Base-by-base conservation (phyloP, 129 eudicot species). In the Deinandra increscens region DNA sequence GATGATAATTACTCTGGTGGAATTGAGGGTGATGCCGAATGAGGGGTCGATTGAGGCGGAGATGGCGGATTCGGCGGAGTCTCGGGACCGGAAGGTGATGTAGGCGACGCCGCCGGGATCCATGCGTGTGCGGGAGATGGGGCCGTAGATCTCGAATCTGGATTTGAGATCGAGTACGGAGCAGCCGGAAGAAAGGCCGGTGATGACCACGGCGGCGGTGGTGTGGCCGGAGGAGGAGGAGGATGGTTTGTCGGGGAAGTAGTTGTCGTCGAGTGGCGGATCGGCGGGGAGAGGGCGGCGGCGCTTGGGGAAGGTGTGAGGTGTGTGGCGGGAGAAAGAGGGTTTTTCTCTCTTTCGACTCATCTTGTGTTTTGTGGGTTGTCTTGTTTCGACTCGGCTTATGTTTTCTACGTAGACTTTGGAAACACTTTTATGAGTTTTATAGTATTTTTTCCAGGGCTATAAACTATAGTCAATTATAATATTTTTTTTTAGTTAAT, bases 41-140 rank as follows among this genome's bases (percentile, higher is more conserved):
- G 89, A 81, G 6, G 96, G 83, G 34, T 88, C 97, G 1, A 71
- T 75, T 38, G 96, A 77, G 3, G 98, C 96, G 23, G 84, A 72
- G 34, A 92, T 62, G 36, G 98, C 96, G 31, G 83, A 69, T 43
- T 88, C 86, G 6, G 96, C 98, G 1, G 96, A 38, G 31, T 81
- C 89, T 37, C 22, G 61, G 15, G 89, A 78, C 3, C 96, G 75
- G 84, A 88, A 92, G 6, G 90, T 84, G 82, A 88, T 60, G 78
- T 82, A 82, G 22, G 94, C 97, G 22, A 91, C 85, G 6, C 94
- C 96, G 14, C 71, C 70, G 2, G 88, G 75, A 71, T 88, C 94
- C 84, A 91, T 76, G 29, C 96, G 86, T 15, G 93, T 88, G 9
- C 97, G 88, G 14, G 97, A 91, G n/a, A 91, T 88, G 4, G 96